A percentile compares a stretch with the other conserved stretches of the same genome.
Conservation (phyloP, 2,329 filamentous ascomycete genomes). For the Sordariomycetes sp. region DNA sequence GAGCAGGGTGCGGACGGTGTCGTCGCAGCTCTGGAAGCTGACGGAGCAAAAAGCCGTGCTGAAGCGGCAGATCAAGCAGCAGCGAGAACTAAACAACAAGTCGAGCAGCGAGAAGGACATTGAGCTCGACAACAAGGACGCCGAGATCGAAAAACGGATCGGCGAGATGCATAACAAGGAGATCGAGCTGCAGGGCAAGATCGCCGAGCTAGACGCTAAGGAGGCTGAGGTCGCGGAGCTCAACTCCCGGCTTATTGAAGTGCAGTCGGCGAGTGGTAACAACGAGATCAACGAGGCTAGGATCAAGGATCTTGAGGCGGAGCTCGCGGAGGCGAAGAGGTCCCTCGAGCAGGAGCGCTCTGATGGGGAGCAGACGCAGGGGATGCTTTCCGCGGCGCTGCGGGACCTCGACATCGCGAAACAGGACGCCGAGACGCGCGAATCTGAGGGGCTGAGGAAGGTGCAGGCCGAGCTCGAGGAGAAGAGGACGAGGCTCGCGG, state of each 20-base stretch:
- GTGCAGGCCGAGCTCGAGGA: conserved; percentile 28
- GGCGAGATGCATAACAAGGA: conserved; percentile 29
- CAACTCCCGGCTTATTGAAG: not conserved
- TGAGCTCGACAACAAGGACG: conserved; percentile 44
- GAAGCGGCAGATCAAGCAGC: conserved; percentile 86
- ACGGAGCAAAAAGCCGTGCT: conserved; percentile 83
- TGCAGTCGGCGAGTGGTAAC: not conserved
- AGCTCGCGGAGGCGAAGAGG: conserved; percentile 8
- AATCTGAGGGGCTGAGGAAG: conserved; percentile 10
- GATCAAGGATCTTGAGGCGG: conserved; percentile 7
- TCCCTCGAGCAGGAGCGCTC: conserved; percentile 7
- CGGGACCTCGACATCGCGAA: conserved; percentile 11
- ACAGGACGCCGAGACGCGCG: conserved; percentile 8
- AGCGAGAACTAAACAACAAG: conserved; percentile 82
- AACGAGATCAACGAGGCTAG: conserved; percentile 7
- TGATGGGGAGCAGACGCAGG: conserved; percentile 11
- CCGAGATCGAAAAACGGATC: conserved; percentile 36
- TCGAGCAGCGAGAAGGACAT: conserved; percentile 61
- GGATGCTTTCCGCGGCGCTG: conserved; percentile 13
- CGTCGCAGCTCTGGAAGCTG: conserved; percentile 60
- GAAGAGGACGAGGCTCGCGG: conserved; percentile 19
- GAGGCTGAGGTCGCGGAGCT: conserved; percentile 27
- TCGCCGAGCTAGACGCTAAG: conserved; percentile 23
- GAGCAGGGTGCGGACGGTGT: conserved; percentile 65
- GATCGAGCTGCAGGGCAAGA: conserved; percentile 16